Evolutionary conservation across 495 filamentous ascomycete genomes (phyloP).

Genomic region (Parmelia sp.): DNA sequence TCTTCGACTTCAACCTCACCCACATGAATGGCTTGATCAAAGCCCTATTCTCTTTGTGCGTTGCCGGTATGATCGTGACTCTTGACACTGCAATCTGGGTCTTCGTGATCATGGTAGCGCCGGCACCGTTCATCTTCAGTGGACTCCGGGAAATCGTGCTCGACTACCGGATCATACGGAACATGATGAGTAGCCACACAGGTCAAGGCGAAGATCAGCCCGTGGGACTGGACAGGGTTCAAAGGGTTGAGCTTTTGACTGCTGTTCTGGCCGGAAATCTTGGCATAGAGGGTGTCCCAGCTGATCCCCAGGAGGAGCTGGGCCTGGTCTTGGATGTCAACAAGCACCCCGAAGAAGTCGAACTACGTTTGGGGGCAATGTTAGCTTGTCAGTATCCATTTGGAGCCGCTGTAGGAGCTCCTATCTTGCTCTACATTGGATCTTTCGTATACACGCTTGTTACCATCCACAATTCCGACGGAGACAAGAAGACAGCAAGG

Average conservation of each 20-base stretch:
- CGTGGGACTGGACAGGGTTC: not conserved
- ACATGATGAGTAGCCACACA: slow-evolving; percentile 3
- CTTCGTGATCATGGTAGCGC: slow-evolving; percentile 18
- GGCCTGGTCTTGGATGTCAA: slow-evolving; percentile 6
- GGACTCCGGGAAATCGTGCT: slow-evolving; percentile 14
- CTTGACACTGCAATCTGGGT: slow-evolving; percentile 18
- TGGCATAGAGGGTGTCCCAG: slow-evolving; percentile 11
- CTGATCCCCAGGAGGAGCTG: slow-evolving; percentile 17
- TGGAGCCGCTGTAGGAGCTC: slow-evolving; percentile 42
- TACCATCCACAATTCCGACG: slow-evolving; percentile 31
- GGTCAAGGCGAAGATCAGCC: slow-evolving; percentile 1
- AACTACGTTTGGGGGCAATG: slow-evolving; percentile 18
- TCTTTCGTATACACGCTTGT: slow-evolving; percentile 39
- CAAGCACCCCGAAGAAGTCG: slow-evolving; percentile 8
- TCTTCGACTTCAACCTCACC: slow-evolving; percentile 9
- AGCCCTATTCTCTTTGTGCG: slow-evolving; percentile 3
- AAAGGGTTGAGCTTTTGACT: slow-evolving; percentile 17
- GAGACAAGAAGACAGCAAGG: slow-evolving; percentile 39
- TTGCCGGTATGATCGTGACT: slow-evolving; percentile 14
- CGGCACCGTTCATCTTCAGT: slow-evolving; percentile 15
- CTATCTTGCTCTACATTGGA: slow-evolving; percentile 43
- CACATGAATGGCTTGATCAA: slow-evolving; percentile 6
- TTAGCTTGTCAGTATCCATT: slow-evolving; percentile 30
- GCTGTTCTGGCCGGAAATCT: slow-evolving; percentile 15
- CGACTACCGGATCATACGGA: slow-evolving; percentile 15